Base-by-base conservation (phyloP, 306 rosid genomes). In the Senna siamea region DNA sequence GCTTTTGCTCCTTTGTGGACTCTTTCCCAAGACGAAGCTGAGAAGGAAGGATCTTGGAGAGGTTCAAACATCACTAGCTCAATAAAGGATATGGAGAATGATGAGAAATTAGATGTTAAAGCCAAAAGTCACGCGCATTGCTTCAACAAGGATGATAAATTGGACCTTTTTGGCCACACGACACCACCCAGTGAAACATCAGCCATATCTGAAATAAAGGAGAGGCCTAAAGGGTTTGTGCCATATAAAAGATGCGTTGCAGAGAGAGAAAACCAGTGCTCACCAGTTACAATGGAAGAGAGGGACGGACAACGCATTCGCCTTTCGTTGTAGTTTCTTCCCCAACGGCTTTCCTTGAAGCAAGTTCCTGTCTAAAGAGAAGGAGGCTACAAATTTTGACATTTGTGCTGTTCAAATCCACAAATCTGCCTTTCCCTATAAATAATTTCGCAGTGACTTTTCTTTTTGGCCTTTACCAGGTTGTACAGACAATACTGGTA, bases 181-280 rank as follows among this genome's bases (percentile, higher is more conserved):
- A 5, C 71, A 55, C 5, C 72, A 47, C 72, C 60, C 10, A 48
- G 68, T 38, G 80, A 74, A 64, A 71, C 80, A 40, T 37, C 71
- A 62, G 26, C 57, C 17, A 22, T 59, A 52, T 79, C 79, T 26
- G 78, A 81, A 60, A 48, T 78, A 55, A 79, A 80, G 66, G 58
- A 54, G 37, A 77, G 79, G 69, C 40, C 80, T 18, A 70, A 66
- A 92, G 96, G 92, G 43, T 92, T 92, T 86, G 84, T 86, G 15
- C 98, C 96, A 46, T 89, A 89, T 66, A 88, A 88, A 79, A 86
- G 92, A 65, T 80, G 83, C 76, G 11, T 76, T 40, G 61, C 76
- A 53, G 80, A 79, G 64, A 79, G 77, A 56, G 86, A 78, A 18
- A 68, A 48, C 41, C 67, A 47, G 23, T 76, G 80, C 68, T 76